A percentile compares a stretch with the other conserved stretches of the same genome.
phyloP scores from a whole-genome alignment of 768 basidiomycete genomes.

The Dioszegia aurantiaca region DNA sequence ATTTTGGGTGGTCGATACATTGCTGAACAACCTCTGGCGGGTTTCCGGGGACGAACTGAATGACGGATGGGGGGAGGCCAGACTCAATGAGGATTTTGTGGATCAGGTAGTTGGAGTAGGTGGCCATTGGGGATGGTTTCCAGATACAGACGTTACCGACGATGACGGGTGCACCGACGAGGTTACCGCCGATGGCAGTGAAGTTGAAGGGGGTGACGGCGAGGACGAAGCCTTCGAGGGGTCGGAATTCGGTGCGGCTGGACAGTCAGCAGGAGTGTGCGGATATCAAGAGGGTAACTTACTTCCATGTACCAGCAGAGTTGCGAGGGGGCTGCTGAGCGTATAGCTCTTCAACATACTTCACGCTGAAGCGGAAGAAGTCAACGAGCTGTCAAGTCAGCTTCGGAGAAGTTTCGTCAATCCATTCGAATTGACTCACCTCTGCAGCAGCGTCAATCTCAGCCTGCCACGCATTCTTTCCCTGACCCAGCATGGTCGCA shows the following conservation, averaged over 20 bases:
- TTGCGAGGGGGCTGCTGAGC: slow-evolving; percentile 84
- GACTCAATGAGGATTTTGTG: slow-evolving; percentile 90
- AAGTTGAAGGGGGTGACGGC: slow-evolving; percentile 95
- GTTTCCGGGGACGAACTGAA: slow-evolving; percentile 90
- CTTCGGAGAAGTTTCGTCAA: not conserved
- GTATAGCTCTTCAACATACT: slow-evolving; percentile 94
- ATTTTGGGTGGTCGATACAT: slow-evolving; percentile 71
- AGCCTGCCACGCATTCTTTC: slow-evolving; percentile 99
- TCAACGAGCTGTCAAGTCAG: slow-evolving; percentile 63
- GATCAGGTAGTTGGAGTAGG: slow-evolving; percentile 89
- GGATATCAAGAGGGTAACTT: slow-evolving; percentile 50
- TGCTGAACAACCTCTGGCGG: slow-evolving; percentile 80
- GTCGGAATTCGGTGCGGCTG: slow-evolving; percentile 92
- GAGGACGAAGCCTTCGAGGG: slow-evolving; percentile 96
- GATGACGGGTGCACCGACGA: slow-evolving; percentile 74
- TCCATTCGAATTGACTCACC: slow-evolving; percentile 56
- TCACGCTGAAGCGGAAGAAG: slow-evolving; percentile 94
- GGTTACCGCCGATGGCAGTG: slow-evolving; percentile 96
- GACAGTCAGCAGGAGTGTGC: slow-evolving; percentile 1
- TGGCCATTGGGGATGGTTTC: slow-evolving; percentile 96
- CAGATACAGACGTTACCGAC: slow-evolving; percentile 93
- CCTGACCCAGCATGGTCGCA: slow-evolving; percentile 96
- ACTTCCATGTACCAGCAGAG: slow-evolving; percentile 89
- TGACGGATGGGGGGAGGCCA: slow-evolving; percentile 87
- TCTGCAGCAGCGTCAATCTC: slow-evolving; percentile 99